Base-by-base conservation (phyloP, 2,329 filamentous ascomycete genomes). In the Lecanicillium sp. region DNA sequence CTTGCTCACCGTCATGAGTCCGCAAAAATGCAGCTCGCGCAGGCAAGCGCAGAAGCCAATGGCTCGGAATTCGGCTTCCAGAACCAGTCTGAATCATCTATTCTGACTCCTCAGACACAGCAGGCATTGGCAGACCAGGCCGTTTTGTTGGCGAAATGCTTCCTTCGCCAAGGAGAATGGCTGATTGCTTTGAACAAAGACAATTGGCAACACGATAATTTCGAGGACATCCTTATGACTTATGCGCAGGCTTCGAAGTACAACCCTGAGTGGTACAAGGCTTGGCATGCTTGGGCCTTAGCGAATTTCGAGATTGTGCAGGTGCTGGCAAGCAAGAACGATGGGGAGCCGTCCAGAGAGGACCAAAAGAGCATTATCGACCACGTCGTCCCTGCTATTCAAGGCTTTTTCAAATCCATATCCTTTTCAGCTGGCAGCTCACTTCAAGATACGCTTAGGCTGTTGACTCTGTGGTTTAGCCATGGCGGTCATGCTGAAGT, bases 301-400 rank as follows among this genome's bases (percentile, higher is more conserved):
- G 90, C 92, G 38, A 99, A 98, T 60, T 99, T 98, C 53, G 90
- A 99, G 62, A 92, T 98, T 41, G 89, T 96, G 28, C 94, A 92
- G 50, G 79, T 83, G 1, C 68, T 92, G 41, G 77, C 81, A 8
- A 73, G 82, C 16, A 74, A 79, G 41, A 72, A 72, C 13, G 83
- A 83, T 46, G 71, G 75, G 29, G 60, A 59, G 33, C 29, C 63
- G 14, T 53, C 54, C 1, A 48, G 55, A 22, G 50, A 55, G 1
- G 83, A 83, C 41, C 75, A 80, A 29, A 73, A 74, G 35, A 75
- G 85, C 51, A 71, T 95, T 18, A 74, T 83, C 40, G 84, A 90
- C 45, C 85, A 98, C 57, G 90, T 96, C 3, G 87, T 98, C 11
- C 92, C 92, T 29, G 92, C 92, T 25, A 84, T 99, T 39, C 81